Percentiles rank a stretch among this genome's conserved stretches.
Evolutionary conservation across 768 basidiomycete genomes (phyloP).

Genomic region (Suillus fuscotomentosus): DNA sequence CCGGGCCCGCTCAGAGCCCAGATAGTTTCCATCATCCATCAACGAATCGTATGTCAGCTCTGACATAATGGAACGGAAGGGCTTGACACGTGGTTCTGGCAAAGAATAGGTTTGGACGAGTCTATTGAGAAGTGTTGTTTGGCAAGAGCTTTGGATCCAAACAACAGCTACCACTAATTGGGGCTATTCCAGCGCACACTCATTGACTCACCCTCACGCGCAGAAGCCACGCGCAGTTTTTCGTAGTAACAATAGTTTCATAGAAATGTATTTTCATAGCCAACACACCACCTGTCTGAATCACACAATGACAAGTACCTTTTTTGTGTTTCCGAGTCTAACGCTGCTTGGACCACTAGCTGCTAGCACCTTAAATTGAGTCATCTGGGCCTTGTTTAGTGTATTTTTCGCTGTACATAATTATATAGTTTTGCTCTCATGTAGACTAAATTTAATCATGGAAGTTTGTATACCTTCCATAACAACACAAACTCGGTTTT

Average conservation of each 20-base stretch:
- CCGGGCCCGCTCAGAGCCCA: constrained; percentile 71
- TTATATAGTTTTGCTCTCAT: not conserved
- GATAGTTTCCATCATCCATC: constrained; percentile 74
- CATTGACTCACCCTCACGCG: not conserved
- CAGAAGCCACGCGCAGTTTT: not conserved
- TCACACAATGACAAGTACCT: not conserved
- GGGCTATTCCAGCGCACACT: constrained; percentile 4
- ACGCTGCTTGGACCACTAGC: not conserved
- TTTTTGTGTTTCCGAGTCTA: not conserved
- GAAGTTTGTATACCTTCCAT: constrained; percentile 7
- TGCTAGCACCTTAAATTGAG: not conserved
- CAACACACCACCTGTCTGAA: not conserved
- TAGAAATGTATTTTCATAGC: not conserved
- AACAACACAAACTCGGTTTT: constrained; percentile 11
- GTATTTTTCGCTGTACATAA: not conserved
- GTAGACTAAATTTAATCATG: constrained; percentile 3
- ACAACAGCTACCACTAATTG: constrained; percentile 17
- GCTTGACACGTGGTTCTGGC: constrained; percentile 2
- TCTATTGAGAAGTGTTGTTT: constrained; percentile 27
- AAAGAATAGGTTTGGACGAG: constrained; percentile 15
- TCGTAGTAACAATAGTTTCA: not conserved
- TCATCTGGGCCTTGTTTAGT: not conserved
- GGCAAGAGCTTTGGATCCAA: constrained; percentile 32
- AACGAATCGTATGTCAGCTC: constrained; percentile 77
- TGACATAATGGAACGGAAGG: constrained; percentile 45